Conservation (phyloP, 495 filamentous ascomycete genomes). For the Xylaria palmicola region DNA sequence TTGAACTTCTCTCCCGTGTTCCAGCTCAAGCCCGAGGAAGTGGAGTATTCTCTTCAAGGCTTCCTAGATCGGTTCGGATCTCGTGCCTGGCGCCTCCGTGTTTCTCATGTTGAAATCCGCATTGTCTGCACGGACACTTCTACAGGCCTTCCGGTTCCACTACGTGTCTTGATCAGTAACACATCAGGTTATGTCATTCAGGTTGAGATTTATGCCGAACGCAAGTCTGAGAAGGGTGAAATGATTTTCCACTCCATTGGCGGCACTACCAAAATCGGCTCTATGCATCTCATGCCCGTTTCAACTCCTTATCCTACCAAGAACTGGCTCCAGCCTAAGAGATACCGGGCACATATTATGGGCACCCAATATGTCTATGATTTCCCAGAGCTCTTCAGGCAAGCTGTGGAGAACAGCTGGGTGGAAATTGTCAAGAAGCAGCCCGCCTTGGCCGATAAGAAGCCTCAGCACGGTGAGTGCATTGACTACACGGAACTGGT, state of each 20-base stretch:
- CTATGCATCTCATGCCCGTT: slow-evolving; percentile 91
- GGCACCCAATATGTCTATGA: slow-evolving; percentile 99
- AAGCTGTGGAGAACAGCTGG: slow-evolving; percentile 97
- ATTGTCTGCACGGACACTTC: slow-evolving; percentile 91
- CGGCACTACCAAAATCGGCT: slow-evolving; percentile 88
- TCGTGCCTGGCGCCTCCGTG: slow-evolving; percentile 92
- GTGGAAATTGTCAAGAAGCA: slow-evolving; percentile 67
- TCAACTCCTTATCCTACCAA: slow-evolving; percentile 94
- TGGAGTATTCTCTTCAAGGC: slow-evolving; percentile 89
- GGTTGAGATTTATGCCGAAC: slow-evolving; percentile 95
- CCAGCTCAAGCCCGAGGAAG: slow-evolving; percentile 83
- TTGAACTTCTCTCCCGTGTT: slow-evolving; percentile 98
- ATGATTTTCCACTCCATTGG: slow-evolving; percentile 99
- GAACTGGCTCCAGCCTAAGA: slow-evolving; percentile 97
- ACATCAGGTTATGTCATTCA: slow-evolving; percentile 98
- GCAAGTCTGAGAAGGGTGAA: slow-evolving; percentile 93
- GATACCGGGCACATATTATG: slow-evolving; percentile 99
- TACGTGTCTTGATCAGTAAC: slow-evolving; percentile 96
- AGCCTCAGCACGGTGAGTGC: slow-evolving; percentile 83
- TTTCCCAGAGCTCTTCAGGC: slow-evolving; percentile 98
- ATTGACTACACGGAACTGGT: slow-evolving; percentile 94
- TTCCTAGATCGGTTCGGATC: slow-evolving; percentile 96
- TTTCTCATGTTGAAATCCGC: slow-evolving; percentile 96
- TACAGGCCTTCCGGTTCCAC: slow-evolving; percentile 84
- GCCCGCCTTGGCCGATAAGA: slow-evolving; percentile 70